These are phyloP conservation scores for Trichoderma simmonsii DNA, from an alignment of 2,329 filamentous ascomycete genomes.

Conservation along the genomic window DNA sequence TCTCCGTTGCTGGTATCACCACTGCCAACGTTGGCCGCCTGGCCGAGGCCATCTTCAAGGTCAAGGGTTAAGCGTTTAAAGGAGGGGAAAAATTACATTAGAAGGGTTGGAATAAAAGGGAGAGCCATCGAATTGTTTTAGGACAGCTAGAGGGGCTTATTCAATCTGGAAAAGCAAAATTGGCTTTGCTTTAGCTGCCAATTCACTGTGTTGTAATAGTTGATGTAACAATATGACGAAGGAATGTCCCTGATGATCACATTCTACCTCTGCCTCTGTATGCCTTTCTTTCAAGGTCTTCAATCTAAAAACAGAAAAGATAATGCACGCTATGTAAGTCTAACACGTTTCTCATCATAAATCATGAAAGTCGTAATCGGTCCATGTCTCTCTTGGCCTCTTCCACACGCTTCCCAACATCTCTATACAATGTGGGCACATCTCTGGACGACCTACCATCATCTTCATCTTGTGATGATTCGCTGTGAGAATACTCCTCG, in stretches of 20 bases:
- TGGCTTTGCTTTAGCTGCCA: neutral
- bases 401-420: constrained; percentile 48
- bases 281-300: neutral
- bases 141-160: neutral
- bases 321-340: neutral
- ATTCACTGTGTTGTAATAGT: neutral
- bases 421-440: constrained; percentile 49
- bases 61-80: constrained; percentile 58
- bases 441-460: constrained; percentile 56
- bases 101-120: neutral
- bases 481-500: constrained; percentile 41
- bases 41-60: constrained; percentile 79
- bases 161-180: neutral
- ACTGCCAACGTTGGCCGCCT: constrained; percentile 74
- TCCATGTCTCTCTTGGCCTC: constrained; percentile 49
- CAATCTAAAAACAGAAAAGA: neutral
- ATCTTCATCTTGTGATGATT: constrained; percentile 31
- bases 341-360: neutral
- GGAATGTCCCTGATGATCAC: constrained; percentile 7
- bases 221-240: constrained; percentile 20
- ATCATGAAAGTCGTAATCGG: constrained; percentile 26
- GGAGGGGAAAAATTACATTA: neutral
- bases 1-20: constrained; percentile 83
- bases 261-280: neutral
- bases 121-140: neutral